Evolutionary conservation across 2,329 filamentous ascomycete species (phyloP), one percentile per base, ranked within the genome.

Genomic region (Xylariales sp.): DNA sequence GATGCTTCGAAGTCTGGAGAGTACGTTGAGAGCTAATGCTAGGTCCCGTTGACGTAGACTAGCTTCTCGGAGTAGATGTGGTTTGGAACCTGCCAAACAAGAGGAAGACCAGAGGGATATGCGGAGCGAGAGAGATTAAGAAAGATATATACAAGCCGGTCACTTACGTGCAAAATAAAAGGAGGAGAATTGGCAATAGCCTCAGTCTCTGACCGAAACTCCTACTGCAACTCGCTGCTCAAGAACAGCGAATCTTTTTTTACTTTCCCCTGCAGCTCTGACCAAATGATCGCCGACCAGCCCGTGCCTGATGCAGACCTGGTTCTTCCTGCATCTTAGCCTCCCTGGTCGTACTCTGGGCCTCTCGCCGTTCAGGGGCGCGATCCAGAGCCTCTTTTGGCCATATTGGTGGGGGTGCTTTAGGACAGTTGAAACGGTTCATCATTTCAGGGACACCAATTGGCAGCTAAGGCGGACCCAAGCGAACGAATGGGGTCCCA

Each of bases 401-500:
- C 29, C 29, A 31, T 14, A 15, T 15, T 16, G 20, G 31, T 21
- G 35, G 35, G 7, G 8, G 8, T 15, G 12, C 31, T 31, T 9
- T 11, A 24, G 16, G n/a, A 15, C 12, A 31, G 16, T 36, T 42
- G 39, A 42, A 42, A 42, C 39, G 14, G 39, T 21, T 20, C 16
- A 36, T 14, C 16, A 35, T 34, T 16, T 34, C 39, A 42, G 31
- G 31, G 31, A n/a, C 31, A 27, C 32, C 20, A 35, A 35, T 25
- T 11, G 36, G 36, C 11, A 25, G 15, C 9, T 5, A 24, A 16
- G 34, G 34, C 22, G n/a, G n/a, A 8, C 6, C 15, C 27, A 12
- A 39, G 36, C 27, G 36, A 18, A 14, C 29, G 38, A 40, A 33
- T 25, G 24, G 32, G 24, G 20, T 12, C 19, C 21, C 15, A 25